Base-by-base conservation (phyloP, 2,329 filamentous ascomycete genomes). In the Colletotrichum agaves region DNA sequence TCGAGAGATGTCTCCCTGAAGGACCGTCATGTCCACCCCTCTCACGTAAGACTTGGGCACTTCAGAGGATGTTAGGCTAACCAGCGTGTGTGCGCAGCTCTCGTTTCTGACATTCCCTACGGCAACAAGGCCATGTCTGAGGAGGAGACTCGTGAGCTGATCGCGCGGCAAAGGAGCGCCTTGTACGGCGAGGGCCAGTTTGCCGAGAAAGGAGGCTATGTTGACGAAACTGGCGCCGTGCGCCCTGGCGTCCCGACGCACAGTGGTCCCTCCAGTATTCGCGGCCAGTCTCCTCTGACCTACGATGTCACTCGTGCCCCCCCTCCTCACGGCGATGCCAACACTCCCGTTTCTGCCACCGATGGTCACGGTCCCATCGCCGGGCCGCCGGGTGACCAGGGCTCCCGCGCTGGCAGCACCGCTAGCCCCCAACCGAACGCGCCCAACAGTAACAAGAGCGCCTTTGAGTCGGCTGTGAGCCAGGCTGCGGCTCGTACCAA, bases 101-200 rank as follows among this genome's bases (percentile, higher is more conserved):
- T 67, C 52, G 63, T 71, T 37, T 58, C 68, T 66, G 69, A 71
- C 50, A 68, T 71, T 27, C 68, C 74, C 64, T 77, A 77, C 72
- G 78, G 74, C 75, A 87, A 85, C 85, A 98, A 98, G 85, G 90
- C 84, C 76, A 92, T 97, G 91, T 97, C 91, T 78, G 96, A 98
- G 83, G 94, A 98, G 75, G 94, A 97, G 76, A 95, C 95, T 75
- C 93, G 95, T 74, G 95, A 98, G 75, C 87, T 98, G 79, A 97
- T 98, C 80, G 93, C 94, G 74, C 94, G 95, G 77, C 96, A 98
- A 83, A 94, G 97, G 81, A 94, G 91, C 80, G 94, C 95, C 72
- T 83, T 99, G 72, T 99, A 98, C 80, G 93, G 94, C 77, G 93
- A 93, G 76, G 85, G 85, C 11, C 78, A 87, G 58, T 91, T 93